Percentiles rank a stretch among this genome's conserved stretches.
Evolutionary conservation across 2,329 filamentous ascomycete genomes (phyloP).

Genomic region (Neopestalotiopsis sp.): DNA sequence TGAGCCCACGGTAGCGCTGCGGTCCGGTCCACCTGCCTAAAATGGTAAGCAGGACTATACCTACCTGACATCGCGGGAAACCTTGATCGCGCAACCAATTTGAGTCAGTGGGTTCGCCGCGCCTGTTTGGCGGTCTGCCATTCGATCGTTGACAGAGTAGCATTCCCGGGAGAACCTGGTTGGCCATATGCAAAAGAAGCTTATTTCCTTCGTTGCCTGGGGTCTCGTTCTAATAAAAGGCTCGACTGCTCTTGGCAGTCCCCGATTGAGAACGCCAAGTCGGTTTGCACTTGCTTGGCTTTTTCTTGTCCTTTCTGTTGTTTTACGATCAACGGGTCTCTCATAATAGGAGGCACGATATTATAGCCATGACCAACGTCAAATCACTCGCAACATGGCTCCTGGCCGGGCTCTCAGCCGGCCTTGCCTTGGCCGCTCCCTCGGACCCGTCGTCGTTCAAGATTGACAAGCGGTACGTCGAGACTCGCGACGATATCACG

Average conservation of each 20-base stretch:
- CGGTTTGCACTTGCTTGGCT: conserved; percentile 8
- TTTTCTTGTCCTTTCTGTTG: background rate
- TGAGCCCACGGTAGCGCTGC: background rate
- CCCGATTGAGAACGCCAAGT: conserved; percentile 8
- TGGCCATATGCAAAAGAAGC: conserved; percentile 1
- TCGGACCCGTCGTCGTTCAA: background rate
- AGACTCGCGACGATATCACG: conserved; percentile 23
- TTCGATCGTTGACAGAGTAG: no score
- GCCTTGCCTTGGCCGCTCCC: background rate
- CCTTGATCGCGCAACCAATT: background rate
- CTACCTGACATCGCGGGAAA: background rate
- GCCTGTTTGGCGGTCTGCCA: background rate
- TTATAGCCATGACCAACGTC: conserved; percentile 1
- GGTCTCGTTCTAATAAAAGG: conserved; percentile 5
- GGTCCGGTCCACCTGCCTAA: background rate
- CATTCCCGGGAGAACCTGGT: background rate
- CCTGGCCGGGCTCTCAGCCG: conserved; percentile 2
- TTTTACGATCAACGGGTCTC: background rate
- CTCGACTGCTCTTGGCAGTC: background rate
- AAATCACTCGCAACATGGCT: conserved; percentile 4
- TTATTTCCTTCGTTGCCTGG: conserved; percentile 7
- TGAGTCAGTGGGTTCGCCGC: background rate
- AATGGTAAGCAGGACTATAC: conserved; percentile 1
- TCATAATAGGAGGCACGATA: background rate
- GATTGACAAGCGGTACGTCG: conserved; percentile 24